Evolutionary conservation across 176 grass and related monocot genomes (phyloP).

Genomic region (barley (Hordeum vulgare)): MorexV3_pseudomolecules_assembly NC_058523.1:132883827-132884326

Average conservation of each 20-base stretch:
- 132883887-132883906: no score
- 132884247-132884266: neutral
- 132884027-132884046: neutral
- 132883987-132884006: neutral
- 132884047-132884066: neutral
- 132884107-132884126: neutral
- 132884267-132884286: neutral
- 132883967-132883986: neutral
- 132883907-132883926: neutral
- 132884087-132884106: neutral
- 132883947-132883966: neutral
- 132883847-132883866: neutral
- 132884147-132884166: conserved; percentile 55
- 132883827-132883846: neutral
- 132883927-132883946: neutral
- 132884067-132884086: neutral
- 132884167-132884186: conserved; percentile 41
- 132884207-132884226: conserved; percentile 17
- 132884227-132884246: neutral
- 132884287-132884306: neutral
- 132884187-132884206: conserved; percentile 3
- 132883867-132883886: neutral
- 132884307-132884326: neutral
- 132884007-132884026: neutral
- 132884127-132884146: neutral